Evolutionary conservation across 1,139 yeast species (phyloP), one percentile per base, ranked within the genome.

Genomic region (Yamadazyma sp.): DNA sequence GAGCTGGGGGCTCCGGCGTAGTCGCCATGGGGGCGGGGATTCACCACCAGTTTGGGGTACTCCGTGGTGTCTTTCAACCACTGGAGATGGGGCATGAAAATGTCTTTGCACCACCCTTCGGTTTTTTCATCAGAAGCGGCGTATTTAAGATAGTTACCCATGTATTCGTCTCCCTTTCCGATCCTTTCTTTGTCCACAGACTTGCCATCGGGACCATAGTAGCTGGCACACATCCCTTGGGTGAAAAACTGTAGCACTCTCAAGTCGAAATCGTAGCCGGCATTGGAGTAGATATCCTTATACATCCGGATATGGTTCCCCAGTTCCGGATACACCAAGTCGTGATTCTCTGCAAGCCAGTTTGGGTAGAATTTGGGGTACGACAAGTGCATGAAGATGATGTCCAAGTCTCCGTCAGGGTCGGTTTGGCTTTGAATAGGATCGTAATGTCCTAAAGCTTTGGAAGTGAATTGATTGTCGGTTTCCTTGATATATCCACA

Each of bases 391-490:
- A 79, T 73, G 54, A 81, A 71, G 4, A 69, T 45, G 16, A 79
- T 48, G 52, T 58, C 54, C 53, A 61, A 34, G 33, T 57, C 51
- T 3, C 40, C 53, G 8, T 49, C 52, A 2, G 53, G 51, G 20
- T 47, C 45, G 8, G 18, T 32, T 37, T 47, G 44, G 12, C 51
- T 43, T 47, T 54, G 54, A 6, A 66, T 58, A 8, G 86, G 84
- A 51, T 81, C 82, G 55, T 70, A 76, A 52, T 81, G 86, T 3
- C 81, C 84, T 45, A 80, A 64, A 0, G 83, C 82, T 52, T 80
- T 79, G 9, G 84, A 69, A 4, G 59, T 59, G 51, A 73, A 79
- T 14, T 58, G 49, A 2, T 51, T 50, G 10, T 62, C 61, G 5
- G 55, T 62, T 48, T 71, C 67, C 24, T 58, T 54, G n/a, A 52